A percentile compares a stretch with the other conserved stretches of the same genome.
phyloP scores from a whole-genome alignment of 805 yeast genomes.

The Teunomyces funiuensis region DNA sequence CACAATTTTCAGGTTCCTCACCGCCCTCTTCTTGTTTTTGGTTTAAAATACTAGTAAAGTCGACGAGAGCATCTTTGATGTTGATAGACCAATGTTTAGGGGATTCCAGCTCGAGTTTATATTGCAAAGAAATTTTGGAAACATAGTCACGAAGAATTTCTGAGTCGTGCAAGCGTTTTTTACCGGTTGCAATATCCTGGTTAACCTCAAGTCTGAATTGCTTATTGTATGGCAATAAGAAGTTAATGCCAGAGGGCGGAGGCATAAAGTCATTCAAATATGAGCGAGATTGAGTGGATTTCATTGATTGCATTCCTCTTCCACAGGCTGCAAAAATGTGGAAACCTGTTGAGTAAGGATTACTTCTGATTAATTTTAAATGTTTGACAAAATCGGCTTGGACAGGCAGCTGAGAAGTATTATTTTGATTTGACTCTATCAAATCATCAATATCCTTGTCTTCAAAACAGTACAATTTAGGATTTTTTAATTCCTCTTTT shows the following conservation, averaged over 20 bases:
- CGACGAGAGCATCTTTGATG: conserved; percentile 9
- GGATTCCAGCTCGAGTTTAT: conserved; percentile 1
- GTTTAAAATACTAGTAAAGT: conserved; percentile 14
- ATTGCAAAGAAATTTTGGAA: background rate
- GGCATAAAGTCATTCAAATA: conserved; percentile 44
- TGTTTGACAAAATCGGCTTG: conserved; percentile 1
- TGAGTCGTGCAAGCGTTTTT: conserved; percentile 10
- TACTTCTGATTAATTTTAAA: conserved; percentile 7
- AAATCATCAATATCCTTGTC: conserved; percentile 20
- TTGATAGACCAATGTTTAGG: conserved; percentile 12
- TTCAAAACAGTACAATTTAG: conserved; percentile 23
- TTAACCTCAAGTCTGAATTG: conserved; percentile 16
- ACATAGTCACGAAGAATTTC: conserved; percentile 9
- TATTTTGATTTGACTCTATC: background rate
- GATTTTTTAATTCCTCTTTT: conserved; percentile 13
- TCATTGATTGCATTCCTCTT: conserved; percentile 26
- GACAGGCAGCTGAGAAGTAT: background rate
- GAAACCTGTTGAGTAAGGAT: conserved; percentile 29
- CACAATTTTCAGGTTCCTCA: background rate
- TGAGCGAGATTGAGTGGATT: conserved; percentile 36
- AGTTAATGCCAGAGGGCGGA: conserved; percentile 32
- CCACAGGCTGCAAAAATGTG: conserved; percentile 38
- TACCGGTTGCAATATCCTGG: conserved; percentile 13
- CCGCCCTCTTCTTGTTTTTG: background rate
- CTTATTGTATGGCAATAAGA: conserved; percentile 24